phyloP scores from a whole-genome alignment of 257 asterid genomes.

The Lantana camara region DNA sequence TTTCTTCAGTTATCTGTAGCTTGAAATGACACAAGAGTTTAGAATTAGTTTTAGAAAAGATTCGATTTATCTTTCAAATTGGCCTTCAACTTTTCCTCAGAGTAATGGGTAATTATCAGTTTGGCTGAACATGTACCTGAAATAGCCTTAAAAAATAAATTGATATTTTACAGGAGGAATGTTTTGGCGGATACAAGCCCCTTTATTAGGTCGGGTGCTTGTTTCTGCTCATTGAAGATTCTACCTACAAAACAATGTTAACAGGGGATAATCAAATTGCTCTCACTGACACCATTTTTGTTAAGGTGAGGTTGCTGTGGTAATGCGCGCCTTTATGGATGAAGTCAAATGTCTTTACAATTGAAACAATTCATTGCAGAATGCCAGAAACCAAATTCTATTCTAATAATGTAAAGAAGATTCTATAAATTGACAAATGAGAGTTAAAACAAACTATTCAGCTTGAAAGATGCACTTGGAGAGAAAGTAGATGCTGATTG shows the following conservation, averaged over 20 bases:
- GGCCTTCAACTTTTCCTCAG: background rate
- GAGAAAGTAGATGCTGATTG: background rate
- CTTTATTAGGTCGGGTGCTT: no score
- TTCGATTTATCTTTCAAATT: background rate
- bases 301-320: background rate
- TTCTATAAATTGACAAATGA: background rate
- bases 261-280: no score
- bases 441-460: no score
- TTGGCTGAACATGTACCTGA: background rate
- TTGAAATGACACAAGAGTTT: background rate
- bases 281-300: background rate
- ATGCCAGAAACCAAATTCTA: background rate
- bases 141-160: background rate
- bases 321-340: background rate
- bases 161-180: background rate
- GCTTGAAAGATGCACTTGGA: background rate
- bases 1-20: background rate
- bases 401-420: background rate
- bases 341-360: background rate
- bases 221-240: no score
- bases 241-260: no score
- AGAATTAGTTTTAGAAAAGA: background rate
- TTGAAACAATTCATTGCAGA: background rate
- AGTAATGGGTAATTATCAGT: background rate
- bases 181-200: background rate